A percentile compares a stretch with the other conserved stretches of the same genome.
These are phyloP conservation scores for Sechiopsis laciniata DNA, from an alignment of 306 rosid species.

Conservation along the genomic window DNA sequence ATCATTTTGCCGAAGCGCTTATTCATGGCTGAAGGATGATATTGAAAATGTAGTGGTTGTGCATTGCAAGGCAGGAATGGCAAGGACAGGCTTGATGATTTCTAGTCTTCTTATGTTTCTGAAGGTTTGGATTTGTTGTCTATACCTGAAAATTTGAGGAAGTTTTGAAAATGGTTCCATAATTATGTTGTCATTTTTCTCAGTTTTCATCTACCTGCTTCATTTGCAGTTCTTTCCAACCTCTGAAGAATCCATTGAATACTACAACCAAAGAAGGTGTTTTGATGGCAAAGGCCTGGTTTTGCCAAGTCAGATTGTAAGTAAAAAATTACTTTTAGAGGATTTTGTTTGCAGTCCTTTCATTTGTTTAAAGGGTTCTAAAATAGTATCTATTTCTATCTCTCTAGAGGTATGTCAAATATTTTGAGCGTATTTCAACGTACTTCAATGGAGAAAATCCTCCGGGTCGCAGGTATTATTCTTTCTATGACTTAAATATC, in stretches of 20 bases:
- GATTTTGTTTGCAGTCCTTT: not conserved
- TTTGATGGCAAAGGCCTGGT: slow-evolving; percentile 88
- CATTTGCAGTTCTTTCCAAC: slow-evolving; percentile 85
- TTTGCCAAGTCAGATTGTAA: slow-evolving; percentile 97
- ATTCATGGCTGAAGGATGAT: slow-evolving; percentile 94
- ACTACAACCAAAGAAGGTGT: slow-evolving; percentile 96
- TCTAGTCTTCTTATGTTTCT: slow-evolving; percentile 88
- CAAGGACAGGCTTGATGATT: slow-evolving; percentile 96
- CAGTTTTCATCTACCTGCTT: slow-evolving; percentile 19
- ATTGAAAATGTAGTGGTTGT: slow-evolving; percentile 97
- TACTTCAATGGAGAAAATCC: slow-evolving; percentile 90
- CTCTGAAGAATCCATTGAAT: slow-evolving; percentile 92
- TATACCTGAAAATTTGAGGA: slow-evolving; percentile 25
- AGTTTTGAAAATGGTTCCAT: slow-evolving; percentile 16
- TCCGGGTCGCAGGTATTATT: slow-evolving; percentile 74
- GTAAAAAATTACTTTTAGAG: slow-evolving; percentile 19
- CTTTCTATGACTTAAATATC: slow-evolving; percentile 15
- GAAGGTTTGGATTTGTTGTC: slow-evolving; percentile 44
- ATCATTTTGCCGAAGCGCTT: slow-evolving; percentile 92
- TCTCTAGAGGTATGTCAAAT: slow-evolving; percentile 81
- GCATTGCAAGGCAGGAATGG: slow-evolving; percentile 99
- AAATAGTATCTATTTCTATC: slow-evolving; percentile 5
- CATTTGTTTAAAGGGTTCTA: not conserved
- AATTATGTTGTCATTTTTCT: slow-evolving; percentile 19
- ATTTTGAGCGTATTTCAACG: slow-evolving; percentile 79